Base-by-base conservation (phyloP, 108 stramenopile genomes). In the Nitzschia putrida region DNA sequence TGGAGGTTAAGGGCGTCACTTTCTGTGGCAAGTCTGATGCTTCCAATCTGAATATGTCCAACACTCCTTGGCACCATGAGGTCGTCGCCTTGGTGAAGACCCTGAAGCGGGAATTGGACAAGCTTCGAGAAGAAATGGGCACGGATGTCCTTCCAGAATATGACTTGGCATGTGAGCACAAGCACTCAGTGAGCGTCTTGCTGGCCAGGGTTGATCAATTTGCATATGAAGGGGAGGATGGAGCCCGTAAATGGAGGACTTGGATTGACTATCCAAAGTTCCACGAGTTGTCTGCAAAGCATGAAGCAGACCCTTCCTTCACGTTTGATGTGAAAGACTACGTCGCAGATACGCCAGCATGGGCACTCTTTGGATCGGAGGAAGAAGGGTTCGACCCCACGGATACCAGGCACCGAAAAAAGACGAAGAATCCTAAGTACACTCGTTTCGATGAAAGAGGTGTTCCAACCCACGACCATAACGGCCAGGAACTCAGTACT, bases 251-350 rank as follows among this genome's bases (percentile, higher is more conserved):
- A 70, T 98, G 98, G 98, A 80, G 79, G 53, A 97, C 98, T 7
- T 98, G 98, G 98, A 97, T 98, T 61, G 87, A 98, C 80, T 98
- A 98, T 68, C 88, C 88, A 34, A 85, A 83, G 61, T 98, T 96
- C 68, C 88, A 97, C 39, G 84, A 87, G 61, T 78, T 98, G 43
- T 85, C 82, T 18, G 60, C 61, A 24, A 61, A 57, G n/a, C 72
- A 73, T 23, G 67, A 61, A 18, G 69, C 63, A 8, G 83, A 91
- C 77, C 87, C 86, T 12, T 60, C 85, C 22, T 87, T 87, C 41
- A 88, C 69, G 3, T 95, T 93, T 79, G 65, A 68, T 2, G 91
- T 92, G 0, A 74, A 76, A 50, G 97, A 98, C 76, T 98, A 98
- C 72, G 59, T 78, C 4, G 95, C 91, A 1, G 85, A 87, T 22